phyloP scores from a whole-genome alignment of 2,329 filamentous ascomycete species.

The Rhynchosporium secalis region DNA sequence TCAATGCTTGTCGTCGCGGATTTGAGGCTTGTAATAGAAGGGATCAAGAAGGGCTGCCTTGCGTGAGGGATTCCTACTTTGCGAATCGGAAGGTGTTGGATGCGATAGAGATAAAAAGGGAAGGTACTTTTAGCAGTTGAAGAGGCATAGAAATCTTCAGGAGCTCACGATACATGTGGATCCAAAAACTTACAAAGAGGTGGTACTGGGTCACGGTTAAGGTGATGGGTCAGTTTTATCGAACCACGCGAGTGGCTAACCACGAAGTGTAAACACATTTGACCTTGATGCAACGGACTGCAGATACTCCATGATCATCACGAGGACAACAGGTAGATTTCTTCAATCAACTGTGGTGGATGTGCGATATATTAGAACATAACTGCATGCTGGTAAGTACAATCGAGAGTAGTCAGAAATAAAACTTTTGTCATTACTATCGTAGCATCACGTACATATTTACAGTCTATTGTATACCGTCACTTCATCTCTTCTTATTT shows the following conservation, averaged over 20 bases:
- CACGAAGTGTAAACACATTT: too few relatives aligned
- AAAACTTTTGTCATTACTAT: too few relatives aligned
- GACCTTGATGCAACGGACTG: too few relatives aligned
- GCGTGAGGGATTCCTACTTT: slow-evolving; percentile 5
- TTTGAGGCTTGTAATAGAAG: slow-evolving; percentile 4
- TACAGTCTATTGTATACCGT: too few relatives aligned
- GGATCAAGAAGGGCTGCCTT: not conserved
- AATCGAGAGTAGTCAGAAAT: too few relatives aligned
- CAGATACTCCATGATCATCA: too few relatives aligned
- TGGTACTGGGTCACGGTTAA: not conserved
- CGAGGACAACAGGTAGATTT: too few relatives aligned
- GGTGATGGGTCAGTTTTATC: too few relatives aligned
- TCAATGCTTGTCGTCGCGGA: not conserved
- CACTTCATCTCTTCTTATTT: not conserved
- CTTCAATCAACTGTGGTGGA: too few relatives aligned
- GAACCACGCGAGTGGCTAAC: too few relatives aligned
- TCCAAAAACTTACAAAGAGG: not conserved
- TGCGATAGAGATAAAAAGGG: not conserved
- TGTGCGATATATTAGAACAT: too few relatives aligned
- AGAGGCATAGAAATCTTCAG: not conserved
- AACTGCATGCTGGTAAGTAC: too few relatives aligned
- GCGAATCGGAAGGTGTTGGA: not conserved
- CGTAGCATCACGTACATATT: not conserved
- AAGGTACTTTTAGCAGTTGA: not conserved
- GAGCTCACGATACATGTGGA: not conserved